phyloP scores from a whole-genome alignment of 306 rosid genomes.

The Sechiopsis laciniata region DNA sequence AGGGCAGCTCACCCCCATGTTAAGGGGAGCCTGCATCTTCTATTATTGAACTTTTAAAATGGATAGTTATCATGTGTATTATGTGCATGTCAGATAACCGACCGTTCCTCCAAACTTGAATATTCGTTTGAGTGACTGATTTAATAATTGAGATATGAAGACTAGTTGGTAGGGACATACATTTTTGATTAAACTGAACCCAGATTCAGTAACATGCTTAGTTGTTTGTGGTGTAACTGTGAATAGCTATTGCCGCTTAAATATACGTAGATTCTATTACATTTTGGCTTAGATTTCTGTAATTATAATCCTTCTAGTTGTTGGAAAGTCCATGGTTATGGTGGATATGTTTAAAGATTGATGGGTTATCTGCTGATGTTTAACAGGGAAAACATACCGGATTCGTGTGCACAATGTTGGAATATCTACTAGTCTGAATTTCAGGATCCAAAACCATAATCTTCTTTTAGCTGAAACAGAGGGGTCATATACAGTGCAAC shows the following conservation, averaged over 20 bases:
- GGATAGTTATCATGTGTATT: background rate
- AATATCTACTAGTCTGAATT: too few relatives aligned
- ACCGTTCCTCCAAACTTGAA: background rate
- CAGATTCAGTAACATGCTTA: background rate
- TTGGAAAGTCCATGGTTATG: background rate
- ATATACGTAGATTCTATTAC: background rate
- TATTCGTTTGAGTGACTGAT: background rate
- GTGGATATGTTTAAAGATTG: constrained; percentile 5
- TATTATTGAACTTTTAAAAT: background rate
- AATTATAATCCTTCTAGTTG: background rate
- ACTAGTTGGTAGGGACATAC: background rate
- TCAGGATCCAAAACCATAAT: too few relatives aligned
- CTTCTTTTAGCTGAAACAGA: too few relatives aligned
- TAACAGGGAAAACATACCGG: background rate
- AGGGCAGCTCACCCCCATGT: background rate
- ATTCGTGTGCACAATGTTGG: too few relatives aligned
- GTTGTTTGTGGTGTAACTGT: background rate
- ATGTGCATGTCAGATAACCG: background rate
- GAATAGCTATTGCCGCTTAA: background rate
- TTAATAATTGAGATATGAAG: background rate
- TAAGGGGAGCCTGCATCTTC: background rate
- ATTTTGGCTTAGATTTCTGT: background rate
- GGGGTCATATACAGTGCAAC: too few relatives aligned
- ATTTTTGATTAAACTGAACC: background rate
- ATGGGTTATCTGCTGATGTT: constrained; percentile 17